Percentiles rank a stretch among this genome's conserved stretches.
Conservation (phyloP, 306 rosid species). For the Calophaca sinica region DNA sequence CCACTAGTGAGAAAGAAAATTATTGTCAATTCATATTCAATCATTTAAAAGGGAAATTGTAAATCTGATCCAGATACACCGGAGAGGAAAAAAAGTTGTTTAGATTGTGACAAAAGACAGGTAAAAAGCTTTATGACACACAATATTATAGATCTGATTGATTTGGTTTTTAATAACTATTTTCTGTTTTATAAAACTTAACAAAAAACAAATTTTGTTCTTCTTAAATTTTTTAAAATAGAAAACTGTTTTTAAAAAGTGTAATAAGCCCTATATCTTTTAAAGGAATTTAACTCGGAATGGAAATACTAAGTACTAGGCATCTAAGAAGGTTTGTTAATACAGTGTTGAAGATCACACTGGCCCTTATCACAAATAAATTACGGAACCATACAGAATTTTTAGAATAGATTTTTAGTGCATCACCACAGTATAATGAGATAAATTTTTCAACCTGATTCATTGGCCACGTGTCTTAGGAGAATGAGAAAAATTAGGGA, state of each 20-base stretch:
- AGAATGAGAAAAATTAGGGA: slow-evolving; percentile 6
- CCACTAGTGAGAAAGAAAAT: slow-evolving; percentile 68
- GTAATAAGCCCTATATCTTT: neutral
- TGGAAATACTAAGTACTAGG: neutral
- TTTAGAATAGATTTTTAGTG: neutral
- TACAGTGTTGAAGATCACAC: slow-evolving; percentile 10
- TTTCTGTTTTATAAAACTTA: too few relatives aligned
- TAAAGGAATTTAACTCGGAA: neutral
- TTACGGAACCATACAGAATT: slow-evolving; percentile 1
- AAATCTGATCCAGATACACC: slow-evolving; percentile 19
- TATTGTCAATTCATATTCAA: slow-evolving; percentile 38
- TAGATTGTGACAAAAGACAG: slow-evolving; percentile 2
- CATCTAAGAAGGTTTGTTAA: slow-evolving; percentile 6
- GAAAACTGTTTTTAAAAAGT: too few relatives aligned
- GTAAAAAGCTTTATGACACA: slow-evolving; percentile 30
- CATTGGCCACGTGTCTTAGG: neutral
- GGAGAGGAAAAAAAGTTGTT: neutral
- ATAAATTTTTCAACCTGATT: slow-evolving; percentile 11
- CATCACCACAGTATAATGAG: neutral
- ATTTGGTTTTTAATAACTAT: too few relatives aligned
- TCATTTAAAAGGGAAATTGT: neutral
- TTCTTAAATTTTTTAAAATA: too few relatives aligned
- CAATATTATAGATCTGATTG: neutral
- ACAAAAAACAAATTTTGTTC: too few relatives aligned
- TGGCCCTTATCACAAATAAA: slow-evolving; percentile 10